Percentiles rank a stretch among this genome's conserved stretches.
Conservation (phyloP, 1,284 basidiomycete genomes). For the Pyrrhoderma lamaoense region DNA sequence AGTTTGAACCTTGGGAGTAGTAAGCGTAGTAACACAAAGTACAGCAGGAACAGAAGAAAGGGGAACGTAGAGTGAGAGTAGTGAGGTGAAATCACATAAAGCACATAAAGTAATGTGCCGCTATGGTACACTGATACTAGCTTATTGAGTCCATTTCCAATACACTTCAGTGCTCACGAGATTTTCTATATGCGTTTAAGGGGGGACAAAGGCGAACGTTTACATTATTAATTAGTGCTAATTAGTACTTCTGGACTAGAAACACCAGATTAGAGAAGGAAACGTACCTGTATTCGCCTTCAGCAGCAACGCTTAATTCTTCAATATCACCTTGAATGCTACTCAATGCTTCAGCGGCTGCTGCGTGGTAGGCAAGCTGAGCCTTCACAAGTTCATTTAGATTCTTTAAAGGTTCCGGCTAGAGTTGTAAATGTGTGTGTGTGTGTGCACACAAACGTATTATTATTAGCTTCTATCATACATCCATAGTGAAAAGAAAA, state of each 20-base stretch:
- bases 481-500: conserved; percentile 3
- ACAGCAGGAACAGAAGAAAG: no score
- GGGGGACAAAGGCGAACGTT: no score
- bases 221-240: no score
- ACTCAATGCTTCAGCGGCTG: conserved; percentile 80
- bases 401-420: conserved; percentile 96
- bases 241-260: no score
- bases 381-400: conserved; percentile 90
- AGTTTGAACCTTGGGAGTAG: no score
- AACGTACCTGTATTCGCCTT: conserved; percentile 81
- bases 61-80: no score
- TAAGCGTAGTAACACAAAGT: no score
- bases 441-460: not conserved
- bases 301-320: conserved; percentile 81
- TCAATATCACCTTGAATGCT: conserved; percentile 85
- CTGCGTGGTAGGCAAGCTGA: conserved; percentile 79
- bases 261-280: not conserved
- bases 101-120: no score
- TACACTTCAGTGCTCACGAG: conserved; percentile 65
- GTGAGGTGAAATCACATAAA: no score
- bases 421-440: no score
- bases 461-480: conserved; percentile 1
- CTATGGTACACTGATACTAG: no score
- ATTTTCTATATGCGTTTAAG: conserved; percentile 59
- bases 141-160: no score